Base-by-base conservation (phyloP, 331 rosid species). In the Rhamnella rubrinervis region DNA sequence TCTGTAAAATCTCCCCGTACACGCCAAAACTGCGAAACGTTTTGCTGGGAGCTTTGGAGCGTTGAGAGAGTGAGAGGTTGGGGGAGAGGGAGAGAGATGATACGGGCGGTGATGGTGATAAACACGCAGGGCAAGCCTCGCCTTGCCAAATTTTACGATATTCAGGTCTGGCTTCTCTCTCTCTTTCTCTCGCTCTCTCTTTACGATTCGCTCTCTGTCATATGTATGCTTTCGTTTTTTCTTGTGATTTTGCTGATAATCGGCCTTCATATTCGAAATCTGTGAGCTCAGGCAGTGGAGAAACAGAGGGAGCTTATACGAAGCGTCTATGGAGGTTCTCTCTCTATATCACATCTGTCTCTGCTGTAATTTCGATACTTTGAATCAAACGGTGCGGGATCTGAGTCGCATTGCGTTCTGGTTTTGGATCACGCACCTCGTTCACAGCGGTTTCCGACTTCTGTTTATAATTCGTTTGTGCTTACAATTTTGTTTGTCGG, bases 121-220 rank as follows among this genome's bases (percentile, higher is more conserved):
- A 95, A 87, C 82, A 95, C 96, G 35, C 90, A 85, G 75, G 99
- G 96, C 65, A 95, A 87, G 81, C 96, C 97, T 71, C 96, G 99
- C 64, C 89, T 95, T 61, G 77, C 96, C 62, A 95, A 91, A 73
- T 89, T 95, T 77, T 91, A 95, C 65, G 96, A 95, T 77, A 83
- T 73, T 82, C 76, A 53, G 97, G 87, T 83, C 51, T 18, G 56
- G 85, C 80, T 49, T 55, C 65, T 78, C 68, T 81, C 65, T 78
- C 68, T n/a, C n/a, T n/a, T n/a, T n/a, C n/a, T n/a, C n/a, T n/a
- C n/a, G n/a, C n/a, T n/a, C n/a, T 81, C 55, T 72, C 68, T 81
- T 51, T 70, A 38, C 15, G 61, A 65, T 66, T 28, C n/a, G 55
- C 19, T 28, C 67, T 71, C 25, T 11, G 17, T 1, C 39, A 21